Evolutionary conservation across 257 asterid genomes (phyloP).

Genomic region (Nicotiana noctiflora): DNA sequence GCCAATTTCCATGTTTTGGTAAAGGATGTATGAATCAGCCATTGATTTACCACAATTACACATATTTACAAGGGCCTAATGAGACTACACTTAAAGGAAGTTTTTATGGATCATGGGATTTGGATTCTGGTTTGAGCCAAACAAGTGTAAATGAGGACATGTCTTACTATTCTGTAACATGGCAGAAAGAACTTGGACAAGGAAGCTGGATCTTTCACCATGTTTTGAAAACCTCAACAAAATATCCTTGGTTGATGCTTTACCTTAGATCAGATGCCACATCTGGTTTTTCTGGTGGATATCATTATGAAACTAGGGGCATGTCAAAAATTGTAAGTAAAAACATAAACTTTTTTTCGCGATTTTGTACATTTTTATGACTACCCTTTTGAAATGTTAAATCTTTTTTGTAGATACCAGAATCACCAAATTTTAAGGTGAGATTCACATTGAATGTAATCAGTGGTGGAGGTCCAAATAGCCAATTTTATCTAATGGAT

Average conservation of each 20-base stretch:
- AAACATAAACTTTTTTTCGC: neutral
- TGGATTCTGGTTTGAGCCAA: conserved; percentile 29
- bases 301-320: conserved; percentile 75
- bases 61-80: conserved; percentile 39
- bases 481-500: conserved; percentile 81
- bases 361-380: neutral
- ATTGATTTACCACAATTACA: conserved; percentile 61
- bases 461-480: conserved; percentile 57
- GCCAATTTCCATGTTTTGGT: conserved; percentile 67
- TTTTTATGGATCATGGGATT: conserved; percentile 72
- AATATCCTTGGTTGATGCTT: conserved; percentile 92
- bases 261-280: conserved; percentile 78
- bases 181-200: conserved; percentile 72
- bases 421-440: conserved; percentile 72
- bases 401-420: conserved; percentile 50
- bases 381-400: neutral
- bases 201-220: conserved; percentile 78
- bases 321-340: conserved; percentile 65
- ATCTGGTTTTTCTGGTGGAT: conserved; percentile 72
- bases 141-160: conserved; percentile 14
- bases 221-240: conserved; percentile 52
- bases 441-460: conserved; percentile 60
- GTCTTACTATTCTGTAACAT: conserved; percentile 56
- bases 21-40: conserved; percentile 81
- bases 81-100: conserved; percentile 44